A percentile compares a stretch with the other conserved stretches of the same genome.
phyloP scores from a whole-genome alignment of 106 monocot genomes.

The Dioscorea zingiberensis region DNA sequence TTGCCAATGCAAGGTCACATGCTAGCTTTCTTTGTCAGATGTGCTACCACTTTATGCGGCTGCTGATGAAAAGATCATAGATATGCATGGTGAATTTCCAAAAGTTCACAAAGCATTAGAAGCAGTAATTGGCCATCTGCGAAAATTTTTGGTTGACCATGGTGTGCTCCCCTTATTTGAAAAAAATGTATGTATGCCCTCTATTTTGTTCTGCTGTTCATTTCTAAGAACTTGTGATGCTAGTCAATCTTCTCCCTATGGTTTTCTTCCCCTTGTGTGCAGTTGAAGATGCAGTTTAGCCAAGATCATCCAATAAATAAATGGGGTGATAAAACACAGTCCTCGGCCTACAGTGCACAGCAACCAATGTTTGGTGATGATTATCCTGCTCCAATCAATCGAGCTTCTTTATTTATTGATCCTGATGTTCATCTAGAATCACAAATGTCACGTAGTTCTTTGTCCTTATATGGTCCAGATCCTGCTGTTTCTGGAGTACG shows the following conservation, averaged over 20 bases:
- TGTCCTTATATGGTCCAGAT: slow-evolving; percentile 32
- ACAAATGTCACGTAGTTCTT: slow-evolving; percentile 13
- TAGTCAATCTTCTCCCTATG: no score
- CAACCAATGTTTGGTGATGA: slow-evolving; percentile 14
- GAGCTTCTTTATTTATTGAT: slow-evolving; percentile 17
- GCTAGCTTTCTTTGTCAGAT: slow-evolving; percentile 6
- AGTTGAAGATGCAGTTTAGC: neutral
- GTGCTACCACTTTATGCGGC: slow-evolving; percentile 25
- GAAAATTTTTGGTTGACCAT: slow-evolving; percentile 33
- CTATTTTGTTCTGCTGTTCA: no score
- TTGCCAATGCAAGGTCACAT: no score
- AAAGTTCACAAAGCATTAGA: slow-evolving; percentile 26
- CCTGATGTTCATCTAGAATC: slow-evolving; percentile 19
- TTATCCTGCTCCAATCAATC: slow-evolving; percentile 13
- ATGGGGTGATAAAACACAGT: slow-evolving; percentile 14
- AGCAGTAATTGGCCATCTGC: slow-evolving; percentile 19
- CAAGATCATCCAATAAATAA: slow-evolving; percentile 18
- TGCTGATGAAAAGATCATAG: slow-evolving; percentile 24
- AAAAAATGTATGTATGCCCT: slow-evolving; percentile 20
- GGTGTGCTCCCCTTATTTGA: slow-evolving; percentile 34
- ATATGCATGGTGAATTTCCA: slow-evolving; percentile 25
- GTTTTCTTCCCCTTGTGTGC: neutral
- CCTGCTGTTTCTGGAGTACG: slow-evolving; percentile 19
- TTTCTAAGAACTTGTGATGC: no score
- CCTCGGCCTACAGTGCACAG: slow-evolving; percentile 9